These are phyloP conservation scores for Symbiodinium pilosum DNA, from an alignment of 73 alveolate species.

Conservation along the genomic window DNA sequence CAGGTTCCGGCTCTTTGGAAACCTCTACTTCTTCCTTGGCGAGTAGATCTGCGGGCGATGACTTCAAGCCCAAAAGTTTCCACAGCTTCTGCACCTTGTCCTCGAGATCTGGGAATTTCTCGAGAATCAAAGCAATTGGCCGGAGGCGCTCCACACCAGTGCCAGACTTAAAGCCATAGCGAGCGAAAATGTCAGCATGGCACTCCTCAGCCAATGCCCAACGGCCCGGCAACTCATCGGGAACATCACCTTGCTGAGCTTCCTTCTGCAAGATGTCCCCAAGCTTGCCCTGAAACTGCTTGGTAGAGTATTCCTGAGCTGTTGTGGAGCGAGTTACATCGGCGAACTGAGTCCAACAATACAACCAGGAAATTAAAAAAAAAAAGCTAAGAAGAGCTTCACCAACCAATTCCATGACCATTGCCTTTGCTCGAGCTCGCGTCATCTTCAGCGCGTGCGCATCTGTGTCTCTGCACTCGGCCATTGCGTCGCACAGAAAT, in stretches of 20 bases:
- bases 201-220: constrained; percentile 83
- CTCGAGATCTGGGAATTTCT: constrained; percentile 42
- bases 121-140: constrained; percentile 35
- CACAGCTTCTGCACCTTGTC: constrained; percentile 45
- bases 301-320: constrained; percentile 16
- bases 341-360: no score
- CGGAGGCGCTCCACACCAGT: constrained; percentile 54
- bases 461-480: background rate
- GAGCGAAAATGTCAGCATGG: constrained; percentile 71
- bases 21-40: background rate
- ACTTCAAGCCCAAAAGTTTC: constrained; percentile 15
- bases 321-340: no score
- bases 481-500: background rate
- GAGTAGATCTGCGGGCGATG: background rate
- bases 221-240: constrained; percentile 50
- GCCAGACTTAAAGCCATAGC: constrained; percentile 64
- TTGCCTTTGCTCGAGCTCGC: constrained; percentile 63
- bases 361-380: no score
- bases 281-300: constrained; percentile 46
- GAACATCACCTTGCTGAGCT: background rate
- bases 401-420: constrained; percentile 50
- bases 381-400: no score
- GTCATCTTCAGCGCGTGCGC: constrained; percentile 23
- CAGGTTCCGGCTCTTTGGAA: background rate
- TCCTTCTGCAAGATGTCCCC: constrained; percentile 30